Evolutionary conservation across 83 land plant species (phyloP).

Genomic region (Thuja plicata): DNA sequence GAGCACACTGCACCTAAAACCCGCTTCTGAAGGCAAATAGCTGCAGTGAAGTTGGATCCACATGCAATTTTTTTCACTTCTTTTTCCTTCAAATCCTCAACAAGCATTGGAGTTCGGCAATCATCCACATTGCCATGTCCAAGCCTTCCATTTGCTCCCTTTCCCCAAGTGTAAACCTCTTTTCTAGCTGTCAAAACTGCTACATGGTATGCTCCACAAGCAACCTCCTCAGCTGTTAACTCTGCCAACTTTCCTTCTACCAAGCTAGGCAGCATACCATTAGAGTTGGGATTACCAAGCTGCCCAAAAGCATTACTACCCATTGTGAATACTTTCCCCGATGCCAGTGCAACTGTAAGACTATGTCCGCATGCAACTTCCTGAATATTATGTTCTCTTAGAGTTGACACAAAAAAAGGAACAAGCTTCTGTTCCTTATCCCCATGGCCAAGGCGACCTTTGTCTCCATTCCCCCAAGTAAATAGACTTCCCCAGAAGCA

Average conservation of each 20-base stretch:
- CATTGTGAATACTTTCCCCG: conserved; percentile 82
- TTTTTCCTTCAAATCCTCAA: conserved; percentile 74
- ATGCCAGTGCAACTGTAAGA: conserved; percentile 70
- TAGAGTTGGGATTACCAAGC: conserved; percentile 59
- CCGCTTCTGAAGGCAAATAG: conserved; percentile 75
- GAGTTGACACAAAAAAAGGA: conserved; percentile 69
- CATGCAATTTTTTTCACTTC: conserved; percentile 75
- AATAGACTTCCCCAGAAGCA: conserved; percentile 64
- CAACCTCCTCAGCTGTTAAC: conserved; percentile 66
- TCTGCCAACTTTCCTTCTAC: conserved; percentile 68
- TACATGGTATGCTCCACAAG: conserved; percentile 74
- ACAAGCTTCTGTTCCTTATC: conserved; percentile 46
- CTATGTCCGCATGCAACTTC: conserved; percentile 81
- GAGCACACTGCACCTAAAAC: conserved; percentile 62
- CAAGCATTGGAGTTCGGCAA: conserved; percentile 51
- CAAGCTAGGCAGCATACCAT: conserved; percentile 64
- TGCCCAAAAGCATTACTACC: conserved; percentile 69
- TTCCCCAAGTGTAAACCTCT: conserved; percentile 83
- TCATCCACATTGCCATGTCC: conserved; percentile 77
- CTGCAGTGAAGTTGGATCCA: conserved; percentile 74
- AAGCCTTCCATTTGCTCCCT: conserved; percentile 68
- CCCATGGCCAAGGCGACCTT: conserved; percentile 82
- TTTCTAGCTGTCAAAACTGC: conserved; percentile 73
- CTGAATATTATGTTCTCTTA: conserved; percentile 79
- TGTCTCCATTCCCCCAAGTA: conserved; percentile 97